Evolutionary conservation across 371 early-diverging fungal species (phyloP).

Genomic region (Batrachochytrium dendrobatidis): DNA sequence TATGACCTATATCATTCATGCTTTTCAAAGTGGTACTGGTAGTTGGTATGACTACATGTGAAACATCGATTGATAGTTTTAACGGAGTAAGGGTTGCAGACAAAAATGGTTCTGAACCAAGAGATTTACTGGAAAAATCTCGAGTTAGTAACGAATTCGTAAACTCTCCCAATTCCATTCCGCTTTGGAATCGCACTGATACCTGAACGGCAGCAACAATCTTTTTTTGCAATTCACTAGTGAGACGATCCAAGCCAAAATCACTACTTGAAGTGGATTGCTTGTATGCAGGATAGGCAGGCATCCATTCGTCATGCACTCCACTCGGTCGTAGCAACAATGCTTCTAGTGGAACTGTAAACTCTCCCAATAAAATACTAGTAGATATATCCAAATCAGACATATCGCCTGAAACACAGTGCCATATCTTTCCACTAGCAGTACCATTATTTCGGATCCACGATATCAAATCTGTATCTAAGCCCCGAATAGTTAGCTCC

Average conservation of each 20-base stretch:
- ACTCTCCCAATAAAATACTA: conserved; percentile 26
- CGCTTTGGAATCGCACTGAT: conserved; percentile 16
- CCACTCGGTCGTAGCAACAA: conserved; percentile 17
- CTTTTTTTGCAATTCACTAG: background rate
- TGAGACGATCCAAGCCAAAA: too few species aligned
- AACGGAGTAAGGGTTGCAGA: conserved; percentile 1
- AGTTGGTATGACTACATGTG: too few species aligned
- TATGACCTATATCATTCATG: too few species aligned
- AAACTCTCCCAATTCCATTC: conserved; percentile 11
- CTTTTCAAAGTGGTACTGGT: too few species aligned
- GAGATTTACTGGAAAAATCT: too few species aligned
- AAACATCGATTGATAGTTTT: background rate
- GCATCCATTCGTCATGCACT: conserved; percentile 19
- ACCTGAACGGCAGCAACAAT: conserved; percentile 19
- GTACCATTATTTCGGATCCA: conserved; percentile 25
- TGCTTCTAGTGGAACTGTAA: conserved; percentile 22
- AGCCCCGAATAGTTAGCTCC: conserved; percentile 10
- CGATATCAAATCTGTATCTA: conserved; percentile 14
- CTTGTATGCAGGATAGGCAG: too few species aligned
- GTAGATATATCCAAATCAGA: background rate
- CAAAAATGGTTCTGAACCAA: background rate
- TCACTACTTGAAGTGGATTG: too few species aligned
- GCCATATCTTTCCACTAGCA: conserved; percentile 27
- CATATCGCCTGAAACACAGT: conserved; percentile 4
- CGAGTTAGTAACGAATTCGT: background rate